Percentiles rank a stretch among this genome's conserved stretches.
Evolutionary conservation across 345 rosid genomes (phyloP).

Genomic region (Populus simonii): DNA sequence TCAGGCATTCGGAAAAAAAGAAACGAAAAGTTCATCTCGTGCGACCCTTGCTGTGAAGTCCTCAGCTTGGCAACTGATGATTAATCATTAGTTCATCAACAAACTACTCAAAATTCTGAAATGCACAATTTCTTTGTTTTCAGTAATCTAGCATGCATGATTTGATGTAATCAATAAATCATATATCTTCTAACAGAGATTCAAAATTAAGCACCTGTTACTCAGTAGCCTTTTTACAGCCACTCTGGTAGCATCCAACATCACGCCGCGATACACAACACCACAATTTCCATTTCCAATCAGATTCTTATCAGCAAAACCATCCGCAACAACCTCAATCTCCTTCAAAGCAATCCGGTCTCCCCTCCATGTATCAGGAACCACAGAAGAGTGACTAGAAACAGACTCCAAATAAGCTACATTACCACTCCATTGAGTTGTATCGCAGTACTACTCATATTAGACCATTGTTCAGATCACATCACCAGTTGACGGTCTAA

Average conservation of each 20-base stretch:
- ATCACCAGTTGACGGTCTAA: constrained; percentile 15
- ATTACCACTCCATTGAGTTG: neutral
- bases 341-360: constrained; percentile 38
- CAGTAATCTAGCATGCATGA: neutral
- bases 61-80: constrained; percentile 39
- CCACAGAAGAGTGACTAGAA: neutral
- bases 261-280: constrained; percentile 45
- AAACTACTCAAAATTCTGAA: neutral
- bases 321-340: constrained; percentile 45
- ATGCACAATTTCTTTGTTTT: neutral
- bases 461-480: constrained; percentile 25
- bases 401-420: constrained; percentile 18
- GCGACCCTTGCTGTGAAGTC: constrained; percentile 40
- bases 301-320: constrained; percentile 50
- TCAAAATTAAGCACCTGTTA: constrained; percentile 36
- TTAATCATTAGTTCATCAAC: neutral
- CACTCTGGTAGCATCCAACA: constrained; percentile 45
- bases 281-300: constrained; percentile 51
- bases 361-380: constrained; percentile 19
- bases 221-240: constrained; percentile 50
- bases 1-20: neutral
- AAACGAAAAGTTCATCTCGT: neutral
- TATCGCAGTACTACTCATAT: neutral
- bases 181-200: neutral
- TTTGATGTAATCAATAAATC: neutral